Evolutionary conservation across 192 early-diverging fungal genomes (phyloP).

Genomic region (Phycomyces blakesleeanus): DNA sequence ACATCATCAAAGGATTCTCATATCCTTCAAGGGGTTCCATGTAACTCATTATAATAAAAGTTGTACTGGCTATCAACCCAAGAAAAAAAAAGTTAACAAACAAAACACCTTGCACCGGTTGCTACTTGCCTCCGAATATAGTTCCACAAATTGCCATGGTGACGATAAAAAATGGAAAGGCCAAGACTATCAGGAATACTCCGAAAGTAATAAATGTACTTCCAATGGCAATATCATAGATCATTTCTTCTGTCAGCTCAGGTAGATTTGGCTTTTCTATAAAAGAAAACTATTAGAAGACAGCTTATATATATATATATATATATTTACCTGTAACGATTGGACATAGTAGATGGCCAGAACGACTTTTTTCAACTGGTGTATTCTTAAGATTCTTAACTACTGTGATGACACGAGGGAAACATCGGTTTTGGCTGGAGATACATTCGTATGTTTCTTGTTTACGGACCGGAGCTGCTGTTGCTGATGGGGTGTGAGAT

Average conservation of each 20-base stretch:
- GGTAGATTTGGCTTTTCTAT: neutral
- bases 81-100: neutral
- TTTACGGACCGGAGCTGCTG: no score
- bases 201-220: slow-evolving; percentile 5
- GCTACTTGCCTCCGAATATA: slow-evolving; percentile 19
- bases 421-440: no score
- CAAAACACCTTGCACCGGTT: neutral
- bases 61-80: neutral
- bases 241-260: neutral
- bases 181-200: slow-evolving; percentile 26
- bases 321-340: neutral
- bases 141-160: slow-evolving; percentile 34
- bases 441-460: no score
- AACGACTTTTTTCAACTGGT: no score
- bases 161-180: slow-evolving; percentile 38
- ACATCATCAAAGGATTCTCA: neutral
- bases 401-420: no score
- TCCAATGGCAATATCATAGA: neutral
- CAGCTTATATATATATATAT: no score
- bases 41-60: neutral
- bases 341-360: neutral
- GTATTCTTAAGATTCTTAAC: neutral
- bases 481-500: no score
- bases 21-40: neutral
- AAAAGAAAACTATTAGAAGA: neutral